These are phyloP conservation scores for Pichia nanzhaoensis DNA, from an alignment of 805 yeast species.

Conservation along the genomic window DNA sequence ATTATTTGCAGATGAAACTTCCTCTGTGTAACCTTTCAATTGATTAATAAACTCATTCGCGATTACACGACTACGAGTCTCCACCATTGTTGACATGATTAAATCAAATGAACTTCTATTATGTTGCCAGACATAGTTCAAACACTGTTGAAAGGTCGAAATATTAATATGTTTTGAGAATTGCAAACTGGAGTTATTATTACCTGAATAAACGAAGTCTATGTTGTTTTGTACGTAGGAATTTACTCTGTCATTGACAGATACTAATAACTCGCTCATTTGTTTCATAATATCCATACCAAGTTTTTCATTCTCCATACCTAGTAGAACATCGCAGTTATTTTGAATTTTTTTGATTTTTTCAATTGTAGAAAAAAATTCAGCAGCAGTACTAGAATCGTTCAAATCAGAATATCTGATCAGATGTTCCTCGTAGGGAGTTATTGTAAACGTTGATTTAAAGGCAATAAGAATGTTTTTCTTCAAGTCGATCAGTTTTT, in stretches of 20 bases:
- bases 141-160: conserved; percentile 25
- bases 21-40: conserved; percentile 34
- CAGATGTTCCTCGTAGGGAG: conserved; percentile 62
- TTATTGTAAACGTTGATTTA: conserved; percentile 57
- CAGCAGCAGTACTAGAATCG: conserved; percentile 36
- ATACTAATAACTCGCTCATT: conserved; percentile 44
- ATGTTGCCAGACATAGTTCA: conserved; percentile 25
- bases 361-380: conserved; percentile 51
- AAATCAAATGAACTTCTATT: conserved; percentile 48
- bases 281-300: conserved; percentile 61
- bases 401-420: conserved; percentile 28
- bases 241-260: conserved; percentile 49
- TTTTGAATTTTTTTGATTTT: conserved; percentile 60
- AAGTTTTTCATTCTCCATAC: conserved; percentile 58
- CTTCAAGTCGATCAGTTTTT: conserved; percentile 37
- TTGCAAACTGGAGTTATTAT: conserved; percentile 14
- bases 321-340: conserved; percentile 63
- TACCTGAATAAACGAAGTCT: conserved; percentile 20
- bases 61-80: conserved; percentile 58
- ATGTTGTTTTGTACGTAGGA: conserved; percentile 31
- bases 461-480: conserved; percentile 46
- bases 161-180: conserved; percentile 15
- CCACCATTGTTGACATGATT: conserved; percentile 56
- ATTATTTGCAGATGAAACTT: conserved; percentile 10
- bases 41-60: conserved; percentile 63